Conservation (phyloP, 768 basidiomycete species). For the Boletellus emodensis region DNA sequence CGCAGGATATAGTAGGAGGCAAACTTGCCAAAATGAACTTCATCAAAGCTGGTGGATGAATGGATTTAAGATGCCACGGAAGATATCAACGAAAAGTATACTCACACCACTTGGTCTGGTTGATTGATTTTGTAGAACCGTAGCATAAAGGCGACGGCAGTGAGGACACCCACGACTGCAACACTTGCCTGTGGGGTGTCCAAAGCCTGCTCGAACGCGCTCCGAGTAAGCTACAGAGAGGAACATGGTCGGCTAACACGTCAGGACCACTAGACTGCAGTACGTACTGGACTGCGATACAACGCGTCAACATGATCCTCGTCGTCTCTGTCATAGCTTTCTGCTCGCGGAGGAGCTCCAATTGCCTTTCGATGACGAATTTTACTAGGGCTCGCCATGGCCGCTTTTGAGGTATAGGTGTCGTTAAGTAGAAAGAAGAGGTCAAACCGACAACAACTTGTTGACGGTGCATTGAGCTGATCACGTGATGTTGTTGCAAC, state of each 20-base stretch:
- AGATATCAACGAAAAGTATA: conserved; percentile 12
- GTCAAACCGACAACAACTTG: not conserved
- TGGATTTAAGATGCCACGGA: conserved; percentile 4
- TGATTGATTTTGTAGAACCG: conserved; percentile 94
- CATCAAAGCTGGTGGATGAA: conserved; percentile 69
- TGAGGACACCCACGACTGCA: conserved; percentile 58
- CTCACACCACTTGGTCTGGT: conserved; percentile 93
- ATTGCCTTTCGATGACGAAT: conserved; percentile 28
- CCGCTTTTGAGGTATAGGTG: conserved; percentile 8
- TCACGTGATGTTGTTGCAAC: conserved; percentile 20
- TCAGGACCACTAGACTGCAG: not conserved
- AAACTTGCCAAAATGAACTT: conserved; percentile 99
- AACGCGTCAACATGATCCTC: conserved; percentile 51
- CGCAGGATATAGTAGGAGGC: conserved; percentile 89
- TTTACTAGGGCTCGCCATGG: conserved; percentile 32
- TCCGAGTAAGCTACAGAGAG: conserved; percentile 49
- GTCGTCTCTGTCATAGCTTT: conserved; percentile 37
- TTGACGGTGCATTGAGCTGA: conserved; percentile 1
- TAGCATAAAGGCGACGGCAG: conserved; percentile 72
- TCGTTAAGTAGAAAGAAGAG: not conserved
- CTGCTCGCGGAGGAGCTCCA: conserved; percentile 13
- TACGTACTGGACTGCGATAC: conserved; percentile 47
- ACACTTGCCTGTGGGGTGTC: conserved; percentile 63
- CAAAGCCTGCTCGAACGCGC: conserved; percentile 55
- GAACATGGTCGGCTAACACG: conserved; percentile 10